Evolutionary conservation across 371 early-diverging fungal species (phyloP), one percentile per base, ranked within the genome.

Genomic region (Saksenaea vasiformis): DNA sequence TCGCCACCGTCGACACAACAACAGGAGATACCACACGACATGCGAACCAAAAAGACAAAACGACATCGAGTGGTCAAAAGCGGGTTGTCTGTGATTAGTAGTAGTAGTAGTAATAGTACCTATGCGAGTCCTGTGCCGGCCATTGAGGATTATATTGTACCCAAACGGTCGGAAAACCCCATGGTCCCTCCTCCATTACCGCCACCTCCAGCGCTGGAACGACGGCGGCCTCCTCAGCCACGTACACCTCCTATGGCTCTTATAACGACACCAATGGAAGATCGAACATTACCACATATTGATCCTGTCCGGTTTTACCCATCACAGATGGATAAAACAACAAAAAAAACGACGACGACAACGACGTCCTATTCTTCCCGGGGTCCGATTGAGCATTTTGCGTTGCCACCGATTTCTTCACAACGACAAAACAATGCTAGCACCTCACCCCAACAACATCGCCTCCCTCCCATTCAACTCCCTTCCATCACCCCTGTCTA

Each of bases 131-230:
- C 62, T 10, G 76, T 75, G 10, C 79, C 79, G 22, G 68, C 79
- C 17, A 78, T 78, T 58, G 79, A 78, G 60, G 79, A 78, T 34
- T 78, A 75, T 24, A 73, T 75, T 36, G 56, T 61, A 13, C 73
- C 79, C 9, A 74, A 68, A 54, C 61, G 78, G 36, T 36, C 62
- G n/a, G 0, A 37, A 54, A 1, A 59, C 56, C 28, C 62, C 19
- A 35, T 31, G 37, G 9, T 13, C 51, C 27, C 27, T 41, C 37
- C 38, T 17, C 41, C 68, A 34, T 57, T 67, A 38, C 67, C 67
- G 13, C 65, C 65, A 22, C 60, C 68, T 27, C 64, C 68, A 13
- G 14, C 63, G 9, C 54, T 41, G 34, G 51, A 22, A 22, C 17
- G 51, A 47, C 51, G 51, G 22, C 9, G 51, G 1, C 41, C 61